A percentile compares a stretch with the other conserved stretches of the same genome.
These are phyloP conservation scores for Thymus quinquecostatus DNA, from an alignment of 257 asterid species.

Conservation along the genomic window DNA sequence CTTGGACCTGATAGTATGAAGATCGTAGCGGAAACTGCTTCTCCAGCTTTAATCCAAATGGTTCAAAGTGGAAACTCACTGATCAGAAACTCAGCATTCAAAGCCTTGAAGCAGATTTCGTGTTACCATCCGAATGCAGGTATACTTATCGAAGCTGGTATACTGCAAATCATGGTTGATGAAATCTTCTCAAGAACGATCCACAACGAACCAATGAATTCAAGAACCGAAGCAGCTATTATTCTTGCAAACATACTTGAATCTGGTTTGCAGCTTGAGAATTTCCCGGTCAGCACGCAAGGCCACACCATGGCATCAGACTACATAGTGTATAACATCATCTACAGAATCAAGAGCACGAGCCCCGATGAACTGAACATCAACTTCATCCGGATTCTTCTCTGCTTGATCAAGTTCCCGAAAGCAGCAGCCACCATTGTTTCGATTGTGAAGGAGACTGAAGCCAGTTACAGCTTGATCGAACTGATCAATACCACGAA, in stretches of 20 bases:
- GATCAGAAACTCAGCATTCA: constrained; percentile 66
- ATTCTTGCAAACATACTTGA: constrained; percentile 76
- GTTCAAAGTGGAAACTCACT: constrained; percentile 49
- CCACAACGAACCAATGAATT: constrained; percentile 48
- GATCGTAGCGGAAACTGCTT: constrained; percentile 65
- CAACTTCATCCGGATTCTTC: constrained; percentile 59
- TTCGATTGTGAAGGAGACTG: constrained; percentile 74
- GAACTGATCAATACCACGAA: constrained; percentile 65
- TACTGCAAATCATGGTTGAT: constrained; percentile 58
- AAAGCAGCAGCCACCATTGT: constrained; percentile 57
- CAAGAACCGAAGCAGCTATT: constrained; percentile 61
- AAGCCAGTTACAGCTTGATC: constrained; percentile 62
- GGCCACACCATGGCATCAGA: constrained; percentile 76
- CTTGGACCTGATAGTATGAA: constrained; percentile 57
- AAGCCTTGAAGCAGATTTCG: constrained; percentile 68
- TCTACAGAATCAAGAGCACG: constrained; percentile 47
- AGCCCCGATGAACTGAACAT: constrained; percentile 64
- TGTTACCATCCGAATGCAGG: constrained; percentile 51
- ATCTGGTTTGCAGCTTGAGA: constrained; percentile 58
- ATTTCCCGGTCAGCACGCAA: constrained; percentile 49
- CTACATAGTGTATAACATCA: constrained; percentile 62
- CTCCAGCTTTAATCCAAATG: constrained; percentile 73
- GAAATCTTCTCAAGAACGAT: constrained; percentile 61
- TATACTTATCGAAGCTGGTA: constrained; percentile 61
- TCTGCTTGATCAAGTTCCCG: constrained; percentile 59